Conservation (phyloP, 768 basidiomycete species). For the Tephrocybe rancida region DNA sequence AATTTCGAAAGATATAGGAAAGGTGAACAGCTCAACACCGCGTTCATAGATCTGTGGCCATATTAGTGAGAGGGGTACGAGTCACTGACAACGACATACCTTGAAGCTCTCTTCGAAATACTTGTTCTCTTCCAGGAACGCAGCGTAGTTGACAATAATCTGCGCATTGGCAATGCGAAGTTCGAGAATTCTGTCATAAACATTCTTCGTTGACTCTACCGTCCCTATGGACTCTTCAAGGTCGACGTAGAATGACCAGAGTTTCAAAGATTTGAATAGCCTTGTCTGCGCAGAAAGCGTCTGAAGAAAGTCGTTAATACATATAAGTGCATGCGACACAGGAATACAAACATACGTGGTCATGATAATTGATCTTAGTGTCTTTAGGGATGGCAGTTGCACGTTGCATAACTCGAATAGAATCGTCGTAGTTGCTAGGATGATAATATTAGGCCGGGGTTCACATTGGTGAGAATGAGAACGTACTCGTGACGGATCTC, state of each 20-base stretch:
- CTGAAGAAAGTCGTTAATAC: constrained; percentile 37
- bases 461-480: not conserved
- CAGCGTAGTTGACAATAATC: constrained; percentile 95
- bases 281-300: constrained; percentile 83
- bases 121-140: constrained; percentile 95
- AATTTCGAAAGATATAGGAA: constrained; percentile 96
- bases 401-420: constrained; percentile 95
- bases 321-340: not conserved
- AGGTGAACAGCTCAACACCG: constrained; percentile 96
- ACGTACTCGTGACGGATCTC: constrained; percentile 94
- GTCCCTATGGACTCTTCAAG: constrained; percentile 96
- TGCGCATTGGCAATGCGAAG: constrained; percentile 98
- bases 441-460: not conserved
- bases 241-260: constrained; percentile 99
- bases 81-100: constrained; percentile 38
- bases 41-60: constrained; percentile 83
- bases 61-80: constrained; percentile 7
- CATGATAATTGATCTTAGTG: constrained; percentile 89
- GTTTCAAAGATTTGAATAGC: constrained; percentile 95
- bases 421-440: constrained; percentile 93
- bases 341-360: constrained; percentile 63
- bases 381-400: constrained; percentile 91
- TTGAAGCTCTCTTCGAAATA: constrained; percentile 99
- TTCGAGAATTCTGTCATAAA: constrained; percentile 96
- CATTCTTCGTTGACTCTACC: constrained; percentile 86